phyloP scores from a whole-genome alignment of 2,329 filamentous ascomycete species.

The Tolypocladium capitatum region DNA sequence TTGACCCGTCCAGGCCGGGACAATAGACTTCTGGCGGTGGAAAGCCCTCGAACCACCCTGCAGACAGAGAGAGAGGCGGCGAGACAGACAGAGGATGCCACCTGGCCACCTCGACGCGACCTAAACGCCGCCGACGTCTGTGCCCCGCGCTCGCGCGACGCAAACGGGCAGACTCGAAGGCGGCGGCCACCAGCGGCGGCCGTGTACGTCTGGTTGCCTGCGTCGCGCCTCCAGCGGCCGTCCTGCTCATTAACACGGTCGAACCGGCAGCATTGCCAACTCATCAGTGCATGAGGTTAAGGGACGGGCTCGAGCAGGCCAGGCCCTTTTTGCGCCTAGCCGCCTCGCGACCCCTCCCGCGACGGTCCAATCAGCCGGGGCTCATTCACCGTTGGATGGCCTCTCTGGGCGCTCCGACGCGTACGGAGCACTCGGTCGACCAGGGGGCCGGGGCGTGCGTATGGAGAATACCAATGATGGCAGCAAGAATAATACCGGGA shows the following conservation, averaged over 20 bases:
- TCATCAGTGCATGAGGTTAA: constrained; percentile 58
- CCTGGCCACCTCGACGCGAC: not conserved
- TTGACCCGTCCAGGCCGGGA: too few relatives aligned
- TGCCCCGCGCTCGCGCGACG: constrained; percentile 1
- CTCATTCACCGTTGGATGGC: constrained; percentile 9
- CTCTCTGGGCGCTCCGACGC: not conserved
- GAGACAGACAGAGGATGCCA: not conserved
- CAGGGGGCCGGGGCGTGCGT: too few relatives aligned
- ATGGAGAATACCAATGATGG: too few relatives aligned
- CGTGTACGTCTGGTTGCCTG: not conserved
- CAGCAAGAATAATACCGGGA: too few relatives aligned
- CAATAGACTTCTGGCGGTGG: not conserved
- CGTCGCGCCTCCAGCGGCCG: too few relatives aligned
- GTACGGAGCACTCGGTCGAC: too few relatives aligned
- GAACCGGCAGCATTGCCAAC: constrained; percentile 46
- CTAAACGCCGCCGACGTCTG: constrained; percentile 1
- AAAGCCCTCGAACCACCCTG: not conserved
- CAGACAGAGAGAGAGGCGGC: not conserved
- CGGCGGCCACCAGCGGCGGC: constrained; percentile 5
- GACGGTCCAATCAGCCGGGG: constrained; percentile 10
- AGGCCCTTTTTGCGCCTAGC: constrained; percentile 3
- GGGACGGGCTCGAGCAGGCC: constrained; percentile 14
- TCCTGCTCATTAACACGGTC: constrained; percentile 36
- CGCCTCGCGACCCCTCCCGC: constrained; percentile 4
- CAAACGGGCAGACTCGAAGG: not conserved